These are phyloP conservation scores for Botrytis fragariae DNA, from an alignment of 2,329 filamentous ascomycete genomes.

Conservation along the genomic window DNA sequence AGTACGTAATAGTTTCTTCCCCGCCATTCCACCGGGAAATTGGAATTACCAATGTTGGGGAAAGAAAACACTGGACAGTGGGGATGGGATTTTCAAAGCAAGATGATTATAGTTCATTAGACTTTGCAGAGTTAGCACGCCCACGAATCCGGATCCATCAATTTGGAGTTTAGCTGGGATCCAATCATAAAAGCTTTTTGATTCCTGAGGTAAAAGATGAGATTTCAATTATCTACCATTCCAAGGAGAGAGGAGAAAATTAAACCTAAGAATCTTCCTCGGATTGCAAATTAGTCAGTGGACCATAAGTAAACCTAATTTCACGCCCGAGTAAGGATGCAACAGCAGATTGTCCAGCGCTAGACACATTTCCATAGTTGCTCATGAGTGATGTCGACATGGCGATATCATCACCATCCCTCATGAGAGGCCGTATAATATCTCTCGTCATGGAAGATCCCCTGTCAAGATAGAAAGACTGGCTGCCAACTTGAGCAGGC, in stretches of 20 bases:
- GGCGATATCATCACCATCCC: not conserved
- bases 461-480: slow-evolving; percentile 5
- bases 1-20: slow-evolving; percentile 6
- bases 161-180: not conserved
- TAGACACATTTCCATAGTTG: not conserved
- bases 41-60: not conserved
- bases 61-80: not conserved
- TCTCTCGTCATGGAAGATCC: slow-evolving; percentile 7
- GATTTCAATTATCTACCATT: not conserved
- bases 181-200: not conserved
- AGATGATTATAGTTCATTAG: not conserved
- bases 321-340: not conserved
- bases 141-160: not conserved
- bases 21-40: not conserved
- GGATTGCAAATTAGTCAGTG: not conserved
- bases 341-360: not conserved
- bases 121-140: not conserved
- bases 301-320: not conserved
- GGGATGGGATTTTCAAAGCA: not conserved
- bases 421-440: slow-evolving; percentile 9
- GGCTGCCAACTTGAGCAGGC: slow-evolving; percentile 13
- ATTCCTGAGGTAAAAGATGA: not conserved
- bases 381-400: not conserved
- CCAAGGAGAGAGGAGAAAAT: not conserved
- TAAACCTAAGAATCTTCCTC: not conserved